phyloP scores from a whole-genome alignment of 176 grass and related monocot species.

The Zea luxurians region DNA sequence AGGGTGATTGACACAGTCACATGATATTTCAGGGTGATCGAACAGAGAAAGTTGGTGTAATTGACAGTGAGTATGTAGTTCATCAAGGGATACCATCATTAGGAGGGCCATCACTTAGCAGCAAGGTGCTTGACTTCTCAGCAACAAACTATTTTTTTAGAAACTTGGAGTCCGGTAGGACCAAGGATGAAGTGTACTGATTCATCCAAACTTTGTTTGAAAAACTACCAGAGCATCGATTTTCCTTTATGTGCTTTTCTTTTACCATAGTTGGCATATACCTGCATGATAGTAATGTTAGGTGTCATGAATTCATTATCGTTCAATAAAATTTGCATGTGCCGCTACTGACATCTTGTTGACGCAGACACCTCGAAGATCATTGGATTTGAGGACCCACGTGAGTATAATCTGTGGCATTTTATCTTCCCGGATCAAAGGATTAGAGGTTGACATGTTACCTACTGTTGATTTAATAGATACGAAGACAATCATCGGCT shows the following conservation, averaged over 20 bases:
- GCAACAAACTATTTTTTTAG: not conserved
- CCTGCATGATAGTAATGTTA: not conserved
- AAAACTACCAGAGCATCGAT: not conserved
- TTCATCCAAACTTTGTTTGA: not conserved
- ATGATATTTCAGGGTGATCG: constrained; percentile 82
- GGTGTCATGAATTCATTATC: not conserved
- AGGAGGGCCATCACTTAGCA: constrained; percentile 75
- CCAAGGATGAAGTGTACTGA: not conserved
- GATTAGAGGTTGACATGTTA: not conserved
- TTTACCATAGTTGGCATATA: constrained; percentile 19
- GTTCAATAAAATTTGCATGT: not conserved
- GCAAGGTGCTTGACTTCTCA: constrained; percentile 42
- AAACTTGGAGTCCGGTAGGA: not conserved
- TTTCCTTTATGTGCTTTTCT: not conserved
- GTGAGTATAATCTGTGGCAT: constrained; percentile 45
- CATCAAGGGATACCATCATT: constrained; percentile 98
- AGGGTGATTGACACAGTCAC: constrained; percentile 48
- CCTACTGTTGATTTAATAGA: constrained; percentile 42
- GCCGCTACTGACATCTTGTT: constrained; percentile 16
- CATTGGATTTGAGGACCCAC: constrained; percentile 80
- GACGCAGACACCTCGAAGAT: constrained; percentile 58
- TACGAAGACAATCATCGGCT: constrained; percentile 89
- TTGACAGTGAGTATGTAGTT: constrained; percentile 92
- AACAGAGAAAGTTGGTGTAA: constrained; percentile 94
- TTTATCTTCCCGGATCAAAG: not conserved